A percentile compares a stretch with the other conserved stretches of the same genome.
These are phyloP conservation scores for Fusarium palustre DNA, from an alignment of 2,329 filamentous ascomycete genomes.

Conservation along the genomic window DNA sequence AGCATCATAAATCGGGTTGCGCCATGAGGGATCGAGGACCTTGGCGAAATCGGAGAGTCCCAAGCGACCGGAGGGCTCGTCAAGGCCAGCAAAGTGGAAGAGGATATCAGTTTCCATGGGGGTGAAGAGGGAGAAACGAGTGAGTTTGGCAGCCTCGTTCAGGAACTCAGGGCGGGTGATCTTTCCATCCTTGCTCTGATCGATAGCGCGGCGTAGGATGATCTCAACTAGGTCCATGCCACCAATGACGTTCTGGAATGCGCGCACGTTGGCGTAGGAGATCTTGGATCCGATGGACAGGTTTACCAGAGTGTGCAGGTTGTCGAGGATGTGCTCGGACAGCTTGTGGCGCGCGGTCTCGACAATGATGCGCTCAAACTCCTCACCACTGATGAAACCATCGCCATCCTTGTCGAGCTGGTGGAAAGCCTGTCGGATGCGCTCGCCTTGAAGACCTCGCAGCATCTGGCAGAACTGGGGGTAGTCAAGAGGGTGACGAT, in stretches of 20 bases:
- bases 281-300: conserved; percentile 93
- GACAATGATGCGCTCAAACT: conserved; percentile 96
- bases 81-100: conserved; percentile 96
- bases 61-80: conserved; percentile 87
- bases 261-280: conserved; percentile 95
- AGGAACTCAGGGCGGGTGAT: conserved; percentile 95
- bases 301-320: conserved; percentile 93
- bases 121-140: conserved; percentile 94
- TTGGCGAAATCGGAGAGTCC: conserved; percentile 89
- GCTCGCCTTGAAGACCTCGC: conserved; percentile 93
- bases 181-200: conserved; percentile 86
- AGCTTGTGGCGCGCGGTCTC: conserved; percentile 96
- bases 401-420: conserved; percentile 90
- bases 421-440: conserved; percentile 94
- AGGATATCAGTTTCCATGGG: conserved; percentile 99
- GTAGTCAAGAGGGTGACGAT: conserved; percentile 92
- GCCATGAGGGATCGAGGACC: conserved; percentile 94
- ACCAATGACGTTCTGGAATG: conserved; percentile 97
- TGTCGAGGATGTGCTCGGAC: conserved; percentile 92
- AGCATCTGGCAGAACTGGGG: conserved; percentile 98
- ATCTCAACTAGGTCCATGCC: conserved; percentile 98
- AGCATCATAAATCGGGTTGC: conserved; percentile 67
- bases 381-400: conserved; percentile 93
- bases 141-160: conserved; percentile 90
- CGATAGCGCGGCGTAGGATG: conserved; percentile 87